Base-by-base conservation (phyloP, 1,284 basidiomycete species). In the Hypsizygus ulmarius region DNA sequence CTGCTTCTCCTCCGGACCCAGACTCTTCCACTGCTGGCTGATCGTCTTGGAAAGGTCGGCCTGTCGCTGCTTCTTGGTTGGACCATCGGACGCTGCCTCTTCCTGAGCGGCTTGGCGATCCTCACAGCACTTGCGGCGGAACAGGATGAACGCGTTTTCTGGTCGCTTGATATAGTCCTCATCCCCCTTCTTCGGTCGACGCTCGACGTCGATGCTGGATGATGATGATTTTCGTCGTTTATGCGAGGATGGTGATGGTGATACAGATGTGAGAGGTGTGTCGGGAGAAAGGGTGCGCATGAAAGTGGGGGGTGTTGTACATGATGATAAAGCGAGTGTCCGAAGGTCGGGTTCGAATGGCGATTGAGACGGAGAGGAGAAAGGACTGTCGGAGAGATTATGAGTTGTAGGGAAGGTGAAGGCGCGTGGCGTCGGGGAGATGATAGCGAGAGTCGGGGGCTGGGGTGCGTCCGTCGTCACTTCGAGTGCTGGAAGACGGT, bases 141-240 rank as follows among this genome's bases (percentile, higher is more conserved):
- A 88, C 45, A 88, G 75, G 62, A 88, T 88, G 73, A 88, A 88
- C 16, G 86, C 86, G 60, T 88, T 88, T 68, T 88, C 85, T 3
- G 85, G 85, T 25, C 86, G 79, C 65, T 88, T 88, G 69, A 88
- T 79, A 62, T 88, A 88, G 64, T 86, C 84, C 47, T 85, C 82
- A 65, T 88, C 86, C 59, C 85, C 86, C 69, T 82, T 84, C 69
- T 79, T 84, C 4, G 85, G 85, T 54, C 85, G 73, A 53, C 81
- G 82, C 58, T 86, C 83, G 67, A 73, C 67, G 58, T 78, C 72
- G 63, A 79, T 78, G 64, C 72, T 74, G 56, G 75, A 75, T 54
- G 63, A 64, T 9, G 75, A 73, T 49, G 81, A 84, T 69, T 81
- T 83, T 65, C 82, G 77, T 43, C 81, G 79, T 64, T 78, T 78